Evolutionary conservation across 768 basidiomycete genomes (phyloP).

Genomic region (Tulasnella sp.): DNA sequence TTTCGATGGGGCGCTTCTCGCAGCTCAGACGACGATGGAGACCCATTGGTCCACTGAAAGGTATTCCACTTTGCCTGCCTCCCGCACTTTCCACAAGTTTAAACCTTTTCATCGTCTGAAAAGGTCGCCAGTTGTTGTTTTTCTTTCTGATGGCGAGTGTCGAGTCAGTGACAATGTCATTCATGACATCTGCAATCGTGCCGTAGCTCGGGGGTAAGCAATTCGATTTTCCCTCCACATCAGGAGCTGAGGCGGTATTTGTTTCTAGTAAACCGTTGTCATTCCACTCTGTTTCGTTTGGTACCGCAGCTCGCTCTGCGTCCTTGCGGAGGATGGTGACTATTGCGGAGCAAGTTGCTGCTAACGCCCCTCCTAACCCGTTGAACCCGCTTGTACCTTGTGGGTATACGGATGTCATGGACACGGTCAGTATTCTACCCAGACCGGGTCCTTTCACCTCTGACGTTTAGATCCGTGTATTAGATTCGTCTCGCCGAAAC

Average conservation of each 20-base stretch:
- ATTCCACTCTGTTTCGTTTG: constrained; percentile 59
- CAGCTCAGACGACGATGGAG: constrained; percentile 42
- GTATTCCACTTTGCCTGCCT: constrained; percentile 33
- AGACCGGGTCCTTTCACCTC: constrained; percentile 34
- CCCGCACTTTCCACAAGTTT: neutral
- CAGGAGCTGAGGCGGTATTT: neutral
- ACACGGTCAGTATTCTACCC: constrained; percentile 48
- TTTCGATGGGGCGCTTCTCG: constrained; percentile 42
- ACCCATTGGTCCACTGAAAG: constrained; percentile 50
- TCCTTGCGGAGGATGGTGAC: constrained; percentile 50
- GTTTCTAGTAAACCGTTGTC: constrained; percentile 49
- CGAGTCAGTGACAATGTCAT: constrained; percentile 39
- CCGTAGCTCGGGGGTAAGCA: constrained; percentile 46
- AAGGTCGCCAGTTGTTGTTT: constrained; percentile 53
- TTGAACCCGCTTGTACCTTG: constrained; percentile 42
- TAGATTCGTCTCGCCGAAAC: constrained; percentile 56
- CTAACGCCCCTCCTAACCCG: constrained; percentile 43
- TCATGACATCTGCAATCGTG: constrained; percentile 43
- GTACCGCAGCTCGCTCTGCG: constrained; percentile 34
- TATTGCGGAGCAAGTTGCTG: constrained; percentile 49
- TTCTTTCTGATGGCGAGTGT: constrained; percentile 56
- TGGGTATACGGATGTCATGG: constrained; percentile 49
- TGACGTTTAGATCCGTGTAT: neutral
- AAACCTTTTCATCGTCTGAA: neutral
- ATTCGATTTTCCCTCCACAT: neutral